A percentile compares a stretch with the other conserved stretches of the same genome.
Conservation (phyloP, 768 basidiomycete genomes). For the Imleria badia region DNA sequence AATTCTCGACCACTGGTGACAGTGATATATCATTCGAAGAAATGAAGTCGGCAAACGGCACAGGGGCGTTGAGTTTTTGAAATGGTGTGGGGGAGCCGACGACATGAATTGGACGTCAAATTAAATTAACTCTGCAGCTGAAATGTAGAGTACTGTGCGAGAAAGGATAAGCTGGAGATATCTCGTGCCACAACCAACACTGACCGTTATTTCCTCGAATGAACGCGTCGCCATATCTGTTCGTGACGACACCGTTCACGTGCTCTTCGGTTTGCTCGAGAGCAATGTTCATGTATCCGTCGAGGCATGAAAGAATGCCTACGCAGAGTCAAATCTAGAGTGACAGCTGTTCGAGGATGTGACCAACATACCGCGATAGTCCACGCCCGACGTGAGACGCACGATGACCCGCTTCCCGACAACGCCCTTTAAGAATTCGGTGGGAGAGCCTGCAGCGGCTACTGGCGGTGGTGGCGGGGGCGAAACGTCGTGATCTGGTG, state of each 20-base stretch:
- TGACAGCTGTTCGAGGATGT: neutral
- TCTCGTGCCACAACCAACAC: slow-evolving; percentile 7
- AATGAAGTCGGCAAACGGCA: neutral
- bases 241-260: slow-evolving; percentile 83
- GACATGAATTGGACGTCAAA: neutral
- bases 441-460: slow-evolving; percentile 72
- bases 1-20: no score
- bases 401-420: slow-evolving; percentile 97
- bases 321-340: neutral
- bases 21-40: no score
- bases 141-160: slow-evolving; percentile 72
- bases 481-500: slow-evolving; percentile 39
- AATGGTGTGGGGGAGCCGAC: neutral
- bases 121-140: slow-evolving; percentile 63
- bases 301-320: slow-evolving; percentile 94
- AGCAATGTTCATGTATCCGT: slow-evolving; percentile 99
- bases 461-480: slow-evolving; percentile 52
- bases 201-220: slow-evolving; percentile 91
- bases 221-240: slow-evolving; percentile 93
- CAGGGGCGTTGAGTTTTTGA: neutral
- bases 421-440: slow-evolving; percentile 91
- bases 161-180: neutral
- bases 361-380: slow-evolving; percentile 73
- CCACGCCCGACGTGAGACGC: slow-evolving; percentile 86
- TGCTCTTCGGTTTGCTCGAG: slow-evolving; percentile 97